phyloP scores from a whole-genome alignment of 441 rosid species.

The Heliophila coronopifolia region DNA sequence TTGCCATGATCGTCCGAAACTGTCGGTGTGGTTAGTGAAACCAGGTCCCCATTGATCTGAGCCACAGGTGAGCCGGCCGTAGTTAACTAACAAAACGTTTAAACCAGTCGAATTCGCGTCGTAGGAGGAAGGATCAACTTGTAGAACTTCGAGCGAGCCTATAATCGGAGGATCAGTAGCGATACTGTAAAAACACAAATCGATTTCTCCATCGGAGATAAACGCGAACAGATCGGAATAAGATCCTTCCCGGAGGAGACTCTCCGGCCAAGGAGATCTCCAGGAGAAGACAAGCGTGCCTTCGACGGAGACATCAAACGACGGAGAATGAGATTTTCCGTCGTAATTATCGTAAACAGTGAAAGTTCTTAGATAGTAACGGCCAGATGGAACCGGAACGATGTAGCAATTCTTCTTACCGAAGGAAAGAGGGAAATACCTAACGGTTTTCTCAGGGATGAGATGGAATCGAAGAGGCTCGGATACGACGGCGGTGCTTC shows the following conservation, averaged over 20 bases:
- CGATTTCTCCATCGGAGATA: slow-evolving; percentile 65
- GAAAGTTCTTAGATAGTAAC: slow-evolving; percentile 83
- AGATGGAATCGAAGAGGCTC: slow-evolving; percentile 75
- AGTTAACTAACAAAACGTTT: slow-evolving; percentile 56
- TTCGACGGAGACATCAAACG: slow-evolving; percentile 82
- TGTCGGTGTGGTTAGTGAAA: slow-evolving; percentile 65
- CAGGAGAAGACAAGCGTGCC: slow-evolving; percentile 86
- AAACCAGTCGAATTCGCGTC: slow-evolving; percentile 39
- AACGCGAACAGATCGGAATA: slow-evolving; percentile 87
- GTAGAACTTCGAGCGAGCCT: slow-evolving; percentile 66
- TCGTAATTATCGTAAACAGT: slow-evolving; percentile 91
- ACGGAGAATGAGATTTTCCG: slow-evolving; percentile 76
- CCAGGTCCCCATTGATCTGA: slow-evolving; percentile 90
- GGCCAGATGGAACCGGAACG: slow-evolving; percentile 70
- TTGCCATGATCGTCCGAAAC: slow-evolving; percentile 87
- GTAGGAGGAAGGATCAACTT: slow-evolving; percentile 66
- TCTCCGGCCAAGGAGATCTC: slow-evolving; percentile 80
- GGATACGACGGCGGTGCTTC: slow-evolving; percentile 58
- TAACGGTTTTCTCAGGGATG: slow-evolving; percentile 64
- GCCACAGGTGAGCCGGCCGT: slow-evolving; percentile 75
- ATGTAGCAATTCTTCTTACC: slow-evolving; percentile 95
- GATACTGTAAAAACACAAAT: slow-evolving; percentile 78
- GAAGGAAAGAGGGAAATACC: slow-evolving; percentile 83
- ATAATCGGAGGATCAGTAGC: slow-evolving; percentile 92
- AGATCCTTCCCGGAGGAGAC: slow-evolving; percentile 61